Base-by-base conservation (phyloP, 768 basidiomycete species). In the Russula compacta region DNA sequence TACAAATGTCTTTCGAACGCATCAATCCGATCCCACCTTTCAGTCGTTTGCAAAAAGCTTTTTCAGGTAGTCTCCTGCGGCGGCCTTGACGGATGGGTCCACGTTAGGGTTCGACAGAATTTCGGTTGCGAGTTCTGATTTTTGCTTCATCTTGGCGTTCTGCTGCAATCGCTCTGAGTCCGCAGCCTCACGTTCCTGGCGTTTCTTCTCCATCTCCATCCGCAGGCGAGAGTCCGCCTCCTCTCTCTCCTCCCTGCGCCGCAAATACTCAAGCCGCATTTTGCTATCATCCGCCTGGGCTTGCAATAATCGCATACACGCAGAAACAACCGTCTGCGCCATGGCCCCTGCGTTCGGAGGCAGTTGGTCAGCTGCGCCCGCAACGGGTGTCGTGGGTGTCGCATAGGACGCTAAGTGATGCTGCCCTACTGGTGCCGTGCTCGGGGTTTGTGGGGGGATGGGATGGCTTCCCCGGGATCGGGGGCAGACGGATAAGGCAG, bases 21-120 rank as follows among this genome's bases (percentile, higher is more conserved):
- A 43, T 29, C 21, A 7, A 44, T 29, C 35, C 42, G 17, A 33
- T 19, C 19, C 19, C 17, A 48, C 19, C 56, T 19, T 15, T 66
- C 60, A 77, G 60, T 80, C 78, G 52, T 72, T 67, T 35, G 73
- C 69, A 63, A 88, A 84, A 33, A 87, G 73, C 68, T 81, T 84
- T 73, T 85, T 86, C 66, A 89, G 73, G 73, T 86, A 89, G 53
- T 88, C 86, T 46, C 82, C 78, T 3, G 86, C 87, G 5, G 82
- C 83, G 65, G 82, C 80, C 70, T 82, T 84, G 56, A 88, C 76
- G 11, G 77, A 75, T n/a, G 76, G 76, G 63, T 87, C 85, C 8
- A 82, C 77, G 40, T 73, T 74, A 6, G 79, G 78, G 64, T 83
- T 87, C 21, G 77, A 76, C 64, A 90, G 72, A 43, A 90, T 63